Evolutionary conservation across 257 asterid genomes (phyloP).

Genomic region (Perilla frutescens): DNA sequence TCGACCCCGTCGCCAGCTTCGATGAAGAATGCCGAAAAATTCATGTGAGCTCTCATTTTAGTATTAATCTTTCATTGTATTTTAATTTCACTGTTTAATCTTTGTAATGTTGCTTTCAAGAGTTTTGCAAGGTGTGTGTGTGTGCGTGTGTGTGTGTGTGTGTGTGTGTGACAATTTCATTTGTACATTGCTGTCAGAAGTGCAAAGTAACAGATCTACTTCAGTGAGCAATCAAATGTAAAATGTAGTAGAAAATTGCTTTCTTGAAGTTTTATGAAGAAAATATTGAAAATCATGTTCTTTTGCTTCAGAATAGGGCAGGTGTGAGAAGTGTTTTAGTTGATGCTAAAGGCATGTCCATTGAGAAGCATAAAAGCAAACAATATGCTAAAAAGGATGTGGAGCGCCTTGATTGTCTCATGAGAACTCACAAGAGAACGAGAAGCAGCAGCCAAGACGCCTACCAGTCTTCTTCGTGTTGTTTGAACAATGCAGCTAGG

Average conservation of each 20-base stretch:
- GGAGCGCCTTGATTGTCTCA: conserved; percentile 37
- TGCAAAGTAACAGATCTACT: conserved; percentile 14
- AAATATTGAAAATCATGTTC: background rate
- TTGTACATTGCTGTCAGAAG: background rate
- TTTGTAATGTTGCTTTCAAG: background rate
- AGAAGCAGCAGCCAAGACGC: conserved; percentile 35
- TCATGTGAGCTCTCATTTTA: conserved; percentile 44
- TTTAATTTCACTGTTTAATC: background rate
- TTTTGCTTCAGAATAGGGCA: conserved; percentile 52
- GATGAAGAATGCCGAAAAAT: conserved; percentile 49
- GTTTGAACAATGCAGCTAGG: conserved; percentile 31
- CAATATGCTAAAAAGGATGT: conserved; percentile 35
- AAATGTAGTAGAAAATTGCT: background rate
- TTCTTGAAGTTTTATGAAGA: background rate
- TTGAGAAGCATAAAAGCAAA: conserved; percentile 36
- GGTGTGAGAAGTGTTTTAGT: conserved; percentile 34
- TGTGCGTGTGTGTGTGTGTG: background rate
- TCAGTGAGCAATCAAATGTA: background rate
- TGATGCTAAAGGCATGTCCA: conserved; percentile 33
- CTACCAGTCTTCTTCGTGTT: conserved; percentile 30
- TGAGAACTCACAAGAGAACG: conserved; percentile 39
- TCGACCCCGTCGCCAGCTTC: conserved; percentile 41
- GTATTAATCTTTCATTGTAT: background rate
- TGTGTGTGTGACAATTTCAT: background rate
- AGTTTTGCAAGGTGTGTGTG: background rate